Percentiles rank a stretch among this genome's conserved stretches.
Conservation (phyloP, 2,329 filamentous ascomycete species). For the Zymoseptoria crescenta region DNA sequence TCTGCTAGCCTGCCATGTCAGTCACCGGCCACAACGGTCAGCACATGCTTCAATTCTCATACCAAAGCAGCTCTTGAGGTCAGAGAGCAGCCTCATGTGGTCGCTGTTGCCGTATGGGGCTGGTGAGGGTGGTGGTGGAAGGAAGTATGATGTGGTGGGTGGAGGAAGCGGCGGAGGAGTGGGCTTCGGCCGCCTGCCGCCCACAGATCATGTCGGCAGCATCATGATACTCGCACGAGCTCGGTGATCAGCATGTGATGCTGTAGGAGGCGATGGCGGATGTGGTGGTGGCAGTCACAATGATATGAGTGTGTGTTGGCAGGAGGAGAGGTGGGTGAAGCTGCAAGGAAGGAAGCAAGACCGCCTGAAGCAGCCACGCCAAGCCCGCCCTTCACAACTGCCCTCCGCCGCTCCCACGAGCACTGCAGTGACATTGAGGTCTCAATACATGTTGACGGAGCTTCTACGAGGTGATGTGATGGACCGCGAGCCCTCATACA, state of each 20-base stretch:
- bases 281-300: neutral
- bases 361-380: neutral
- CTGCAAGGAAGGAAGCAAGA: neutral
- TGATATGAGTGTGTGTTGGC: neutral
- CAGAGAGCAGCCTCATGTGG: neutral
- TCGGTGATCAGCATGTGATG: neutral
- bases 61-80: neutral
- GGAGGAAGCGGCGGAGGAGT: neutral
- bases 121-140: neutral
- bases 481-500: neutral
- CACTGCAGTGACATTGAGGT: neutral
- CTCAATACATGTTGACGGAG: neutral
- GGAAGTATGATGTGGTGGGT: neutral
- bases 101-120: neutral
- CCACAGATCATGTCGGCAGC: neutral
- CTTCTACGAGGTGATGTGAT: neutral
- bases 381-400: neutral
- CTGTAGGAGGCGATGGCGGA: neutral
- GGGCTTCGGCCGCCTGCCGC: neutral
- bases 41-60: neutral
- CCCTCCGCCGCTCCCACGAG: neutral
- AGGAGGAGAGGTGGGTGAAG: neutral
- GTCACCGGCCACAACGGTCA: neutral
- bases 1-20: neutral
- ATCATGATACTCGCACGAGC: neutral